Evolutionary conservation across 2,329 filamentous ascomycete species (phyloP).

Genomic region (Onygenales sp.): DNA sequence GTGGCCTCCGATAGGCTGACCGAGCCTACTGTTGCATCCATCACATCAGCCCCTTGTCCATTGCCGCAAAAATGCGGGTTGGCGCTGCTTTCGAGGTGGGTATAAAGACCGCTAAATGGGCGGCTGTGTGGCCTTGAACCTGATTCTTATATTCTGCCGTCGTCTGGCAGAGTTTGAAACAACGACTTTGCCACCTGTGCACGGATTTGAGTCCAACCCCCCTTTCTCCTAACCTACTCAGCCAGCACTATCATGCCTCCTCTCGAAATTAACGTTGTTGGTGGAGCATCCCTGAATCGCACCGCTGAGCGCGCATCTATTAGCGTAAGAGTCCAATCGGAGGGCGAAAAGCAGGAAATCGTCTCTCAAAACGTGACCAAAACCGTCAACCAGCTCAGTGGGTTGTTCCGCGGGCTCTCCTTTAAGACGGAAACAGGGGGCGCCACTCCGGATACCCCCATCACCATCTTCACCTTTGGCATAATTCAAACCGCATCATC

Average conservation of each 20-base stretch:
- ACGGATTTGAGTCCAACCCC: too few relatives aligned
- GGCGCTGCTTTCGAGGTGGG: too few relatives aligned
- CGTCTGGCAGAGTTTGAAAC: too few relatives aligned
- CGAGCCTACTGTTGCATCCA: too few relatives aligned
- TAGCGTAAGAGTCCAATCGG: not conserved
- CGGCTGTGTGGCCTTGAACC: too few relatives aligned
- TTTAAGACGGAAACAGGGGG: constrained; percentile 3
- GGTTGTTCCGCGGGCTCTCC: constrained; percentile 3
- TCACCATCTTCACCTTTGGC: constrained; percentile 13
- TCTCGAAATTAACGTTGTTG: constrained; percentile 1
- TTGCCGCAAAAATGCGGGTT: too few relatives aligned
- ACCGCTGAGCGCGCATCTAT: not conserved
- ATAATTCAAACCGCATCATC: not conserved
- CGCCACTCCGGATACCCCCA: constrained; percentile 10
- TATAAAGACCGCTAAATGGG: too few relatives aligned
- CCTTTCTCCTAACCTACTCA: too few relatives aligned
- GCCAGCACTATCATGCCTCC: not conserved
- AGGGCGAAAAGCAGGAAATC: not conserved
- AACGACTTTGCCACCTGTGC: too few relatives aligned
- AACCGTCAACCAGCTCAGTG: not conserved
- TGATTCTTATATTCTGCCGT: too few relatives aligned
- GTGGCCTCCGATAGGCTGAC: too few relatives aligned
- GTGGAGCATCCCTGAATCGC: not conserved
- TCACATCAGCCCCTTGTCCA: too few relatives aligned
- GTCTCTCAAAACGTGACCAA: not conserved